Percentiles rank a stretch among this genome's conserved stretches.
These are phyloP conservation scores for Pleurotus sapidus DNA, from an alignment of 768 basidiomycete species.

Conservation along the genomic window DNA sequence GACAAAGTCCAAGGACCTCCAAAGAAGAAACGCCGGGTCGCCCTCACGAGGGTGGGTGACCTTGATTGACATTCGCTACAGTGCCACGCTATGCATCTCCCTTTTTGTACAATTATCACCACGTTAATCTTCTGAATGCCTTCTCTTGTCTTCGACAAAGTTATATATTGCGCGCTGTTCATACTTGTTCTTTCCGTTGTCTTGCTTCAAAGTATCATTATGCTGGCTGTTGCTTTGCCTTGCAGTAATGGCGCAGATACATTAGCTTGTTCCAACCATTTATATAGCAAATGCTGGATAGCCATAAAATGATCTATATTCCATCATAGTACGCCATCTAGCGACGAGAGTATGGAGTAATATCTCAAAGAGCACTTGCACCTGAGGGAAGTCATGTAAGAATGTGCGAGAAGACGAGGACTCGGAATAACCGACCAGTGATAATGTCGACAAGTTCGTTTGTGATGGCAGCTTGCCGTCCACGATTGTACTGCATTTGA, in stretches of 20 bases:
- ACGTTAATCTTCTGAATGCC: neutral
- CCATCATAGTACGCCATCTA: neutral
- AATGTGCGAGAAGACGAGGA: neutral
- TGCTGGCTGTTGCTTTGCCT: no score
- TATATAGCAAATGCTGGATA: neutral
- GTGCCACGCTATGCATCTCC: neutral
- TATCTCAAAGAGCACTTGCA: constrained; percentile 44
- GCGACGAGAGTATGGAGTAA: neutral
- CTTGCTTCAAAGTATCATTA: no score
- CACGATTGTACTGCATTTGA: constrained; percentile 97
- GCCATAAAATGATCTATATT: constrained; percentile 1
- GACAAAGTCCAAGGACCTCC: constrained; percentile 50
- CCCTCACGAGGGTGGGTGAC: constrained; percentile 68
- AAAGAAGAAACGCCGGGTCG: constrained; percentile 86
- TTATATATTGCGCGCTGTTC: no score
- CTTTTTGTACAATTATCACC: neutral
- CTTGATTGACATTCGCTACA: constrained; percentile 23
- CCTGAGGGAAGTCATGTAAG: constrained; percentile 24
- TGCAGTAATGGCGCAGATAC: no score
- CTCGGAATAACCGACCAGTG: constrained; percentile 57
- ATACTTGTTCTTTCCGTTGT: no score
- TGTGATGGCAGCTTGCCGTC: constrained; percentile 96
- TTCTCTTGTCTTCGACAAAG: neutral
- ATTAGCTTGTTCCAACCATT: neutral
- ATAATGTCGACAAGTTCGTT: constrained; percentile 94